Evolutionary conservation across 495 filamentous ascomycete species (phyloP).

Genomic region (Parachaetomium inaequale): DNA sequence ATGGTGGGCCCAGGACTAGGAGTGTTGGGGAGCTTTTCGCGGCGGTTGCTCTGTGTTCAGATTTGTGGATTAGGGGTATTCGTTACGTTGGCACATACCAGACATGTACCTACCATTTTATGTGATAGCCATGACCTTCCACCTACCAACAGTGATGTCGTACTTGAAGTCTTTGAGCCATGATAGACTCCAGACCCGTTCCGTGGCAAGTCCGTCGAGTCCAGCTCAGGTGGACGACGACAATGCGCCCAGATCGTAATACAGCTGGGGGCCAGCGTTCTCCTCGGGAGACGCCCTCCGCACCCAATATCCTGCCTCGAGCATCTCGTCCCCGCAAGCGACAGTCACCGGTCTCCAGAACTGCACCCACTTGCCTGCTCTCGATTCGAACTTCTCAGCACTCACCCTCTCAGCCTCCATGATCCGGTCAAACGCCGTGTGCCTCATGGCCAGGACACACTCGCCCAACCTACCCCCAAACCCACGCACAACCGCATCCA

Average conservation of each 20-base stretch:
- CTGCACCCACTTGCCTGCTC: background rate
- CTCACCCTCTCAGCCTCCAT: conserved; percentile 1
- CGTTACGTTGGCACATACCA: background rate
- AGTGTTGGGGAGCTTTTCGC: background rate
- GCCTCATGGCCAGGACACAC: conserved; percentile 3
- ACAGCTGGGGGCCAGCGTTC: background rate
- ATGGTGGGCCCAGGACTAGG: background rate
- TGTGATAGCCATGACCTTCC: background rate
- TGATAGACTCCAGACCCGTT: too few relatives aligned
- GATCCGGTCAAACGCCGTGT: background rate
- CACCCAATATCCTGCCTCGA: conserved; percentile 1
- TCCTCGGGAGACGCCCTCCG: conserved; percentile 3
- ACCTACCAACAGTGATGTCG: background rate
- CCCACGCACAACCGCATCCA: conserved; percentile 11
- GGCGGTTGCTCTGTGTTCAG: background rate
- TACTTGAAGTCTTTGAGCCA: background rate
- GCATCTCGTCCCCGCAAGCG: background rate
- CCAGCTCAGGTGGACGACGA: too few relatives aligned
- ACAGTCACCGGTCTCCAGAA: conserved; percentile 7
- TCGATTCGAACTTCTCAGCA: background rate
- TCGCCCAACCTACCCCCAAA: conserved; percentile 2
- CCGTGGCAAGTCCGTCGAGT: too few relatives aligned
- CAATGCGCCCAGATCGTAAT: too few relatives aligned
- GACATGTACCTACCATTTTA: background rate
- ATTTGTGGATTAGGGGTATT: background rate